Evolutionary conservation across 140 eudicot genomes (phyloP).

Genomic region (Oenanthe javanica): DNA sequence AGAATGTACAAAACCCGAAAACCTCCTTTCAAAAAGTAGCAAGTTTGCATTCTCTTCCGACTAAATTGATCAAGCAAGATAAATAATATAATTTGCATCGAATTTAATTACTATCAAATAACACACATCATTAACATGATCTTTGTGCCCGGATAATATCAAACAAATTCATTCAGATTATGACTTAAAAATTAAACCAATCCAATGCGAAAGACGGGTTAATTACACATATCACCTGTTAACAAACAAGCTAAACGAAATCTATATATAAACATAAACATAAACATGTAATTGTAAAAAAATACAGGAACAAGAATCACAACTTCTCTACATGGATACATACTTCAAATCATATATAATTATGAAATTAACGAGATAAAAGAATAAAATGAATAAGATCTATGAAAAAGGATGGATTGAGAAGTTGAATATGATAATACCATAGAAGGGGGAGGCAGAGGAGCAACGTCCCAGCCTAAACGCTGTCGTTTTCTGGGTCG

Average conservation of each 20-base stretch:
- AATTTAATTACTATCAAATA: too few species aligned
- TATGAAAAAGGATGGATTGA: background rate
- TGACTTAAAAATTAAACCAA: background rate
- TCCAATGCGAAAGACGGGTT: background rate
- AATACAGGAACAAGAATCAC: background rate
- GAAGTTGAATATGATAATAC: constrained; percentile 26
- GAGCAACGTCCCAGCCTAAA: constrained; percentile 85
- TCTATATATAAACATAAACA: too few species aligned
- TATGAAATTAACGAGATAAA: too few species aligned
- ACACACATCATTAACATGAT: too few species aligned
- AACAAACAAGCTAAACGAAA: background rate
- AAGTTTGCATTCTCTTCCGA: background rate
- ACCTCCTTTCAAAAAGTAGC: too few species aligned
- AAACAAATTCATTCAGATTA: too few species aligned
- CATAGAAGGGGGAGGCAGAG: constrained; percentile 35
- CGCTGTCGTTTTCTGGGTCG: constrained; percentile 72
- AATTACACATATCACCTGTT: background rate
- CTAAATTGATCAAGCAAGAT: background rate
- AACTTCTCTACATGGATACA: too few species aligned
- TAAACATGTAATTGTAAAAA: background rate
- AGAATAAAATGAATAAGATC: too few species aligned
- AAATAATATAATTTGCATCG: too few species aligned
- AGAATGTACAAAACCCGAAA: too few species aligned
- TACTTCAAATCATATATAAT: too few species aligned
- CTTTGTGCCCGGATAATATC: too few species aligned